Evolutionary conservation across 169 alveolate species (phyloP), one percentile per base, ranked within the genome.

Genomic region (Plasmodium relictum): DNA sequence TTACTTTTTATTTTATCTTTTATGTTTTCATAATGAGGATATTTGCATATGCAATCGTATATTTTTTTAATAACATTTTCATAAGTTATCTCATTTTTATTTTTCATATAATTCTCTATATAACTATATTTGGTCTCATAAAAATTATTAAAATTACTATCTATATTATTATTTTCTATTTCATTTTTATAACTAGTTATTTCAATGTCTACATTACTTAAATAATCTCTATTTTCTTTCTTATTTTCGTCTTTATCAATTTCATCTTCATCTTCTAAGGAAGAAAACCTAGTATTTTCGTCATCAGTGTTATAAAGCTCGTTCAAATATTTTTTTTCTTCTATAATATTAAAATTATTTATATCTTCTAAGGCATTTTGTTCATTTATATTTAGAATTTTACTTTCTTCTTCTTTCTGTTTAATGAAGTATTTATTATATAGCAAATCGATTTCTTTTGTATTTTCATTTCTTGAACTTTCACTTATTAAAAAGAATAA

Each of bases 21-120:
- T 22, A 70, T 62, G 58, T 86, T 44, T 61, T 71, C 78, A 86
- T 86, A 65, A 86, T 86, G 73, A 3, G 92, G 92, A 86, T 71
- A 86, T 44, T 70, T 66, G 41, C 48, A 86, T 44, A 72, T 69
- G 70, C 92, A 71, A 5, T 70, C 70, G 6, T 22, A 86, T 71
- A 86, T 71, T 16, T 86, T 86, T 62, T 62, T 86, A 63, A 86
- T 63, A 50, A 86, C 92, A 86, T 71, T 86, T 72, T 86, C 92
- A 86, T 86, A 86, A 9, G 66, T 41, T 16, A 71, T 45, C 58
- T 86, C 88, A 59, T 70, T 86, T 26, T 62, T 86, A n/a, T 14
- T 59, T 71, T 86, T 86, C 88, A 86, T 70, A 71, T 70, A 86
- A 56, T 63, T 58, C 37, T 72, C 92, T n/a, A 71, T 42, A 56